phyloP scores from a whole-genome alignment of 2,329 filamentous ascomycete species.

The Ophiocordyceps sinensis region DNA sequence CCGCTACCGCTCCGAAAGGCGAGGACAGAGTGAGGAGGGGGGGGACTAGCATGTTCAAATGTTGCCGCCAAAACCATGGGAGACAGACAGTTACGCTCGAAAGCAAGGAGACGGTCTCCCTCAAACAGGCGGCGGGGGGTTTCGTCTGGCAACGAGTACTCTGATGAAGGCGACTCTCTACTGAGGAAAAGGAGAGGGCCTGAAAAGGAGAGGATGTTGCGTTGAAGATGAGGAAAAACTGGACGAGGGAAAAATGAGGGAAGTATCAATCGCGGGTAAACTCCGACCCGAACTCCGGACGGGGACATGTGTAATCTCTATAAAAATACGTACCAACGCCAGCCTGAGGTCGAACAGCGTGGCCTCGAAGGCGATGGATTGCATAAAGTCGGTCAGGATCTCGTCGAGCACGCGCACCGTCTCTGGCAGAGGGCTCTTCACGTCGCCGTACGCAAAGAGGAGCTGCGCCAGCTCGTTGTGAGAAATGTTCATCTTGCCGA shows the following conservation, averaged over 20 bases:
- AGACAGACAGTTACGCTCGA: slow-evolving; percentile 23
- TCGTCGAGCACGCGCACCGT: slow-evolving; percentile 84
- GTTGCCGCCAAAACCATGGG: slow-evolving; percentile 30
- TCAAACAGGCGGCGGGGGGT: slow-evolving; percentile 24
- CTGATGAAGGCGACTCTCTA: slow-evolving; percentile 10
- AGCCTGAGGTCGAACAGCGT: too few species aligned
- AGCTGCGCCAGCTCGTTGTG: slow-evolving; percentile 57
- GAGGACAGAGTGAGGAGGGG: too few species aligned
- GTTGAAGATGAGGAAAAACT: slow-evolving; percentile 7
- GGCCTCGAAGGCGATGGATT: slow-evolving; percentile 83
- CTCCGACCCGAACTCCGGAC: background rate
- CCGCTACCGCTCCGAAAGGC: too few species aligned
- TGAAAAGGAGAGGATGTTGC: slow-evolving; percentile 13
- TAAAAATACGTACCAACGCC: too few species aligned
- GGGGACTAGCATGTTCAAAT: slow-evolving; percentile 6
- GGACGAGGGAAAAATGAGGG: slow-evolving; percentile 7
- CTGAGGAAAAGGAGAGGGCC: slow-evolving; percentile 5
- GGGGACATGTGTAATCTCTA: background rate
- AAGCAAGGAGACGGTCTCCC: slow-evolving; percentile 22
- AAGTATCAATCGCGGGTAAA: background rate
- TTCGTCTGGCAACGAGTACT: slow-evolving; percentile 21
- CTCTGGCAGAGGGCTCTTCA: slow-evolving; percentile 61
- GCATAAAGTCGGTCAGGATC: slow-evolving; percentile 92
- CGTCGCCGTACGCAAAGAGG: slow-evolving; percentile 70
- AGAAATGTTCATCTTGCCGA: slow-evolving; percentile 70